phyloP scores from a whole-genome alignment of 225 moss, liverwort and hornwort species.

The Asterella californica region DNA sequence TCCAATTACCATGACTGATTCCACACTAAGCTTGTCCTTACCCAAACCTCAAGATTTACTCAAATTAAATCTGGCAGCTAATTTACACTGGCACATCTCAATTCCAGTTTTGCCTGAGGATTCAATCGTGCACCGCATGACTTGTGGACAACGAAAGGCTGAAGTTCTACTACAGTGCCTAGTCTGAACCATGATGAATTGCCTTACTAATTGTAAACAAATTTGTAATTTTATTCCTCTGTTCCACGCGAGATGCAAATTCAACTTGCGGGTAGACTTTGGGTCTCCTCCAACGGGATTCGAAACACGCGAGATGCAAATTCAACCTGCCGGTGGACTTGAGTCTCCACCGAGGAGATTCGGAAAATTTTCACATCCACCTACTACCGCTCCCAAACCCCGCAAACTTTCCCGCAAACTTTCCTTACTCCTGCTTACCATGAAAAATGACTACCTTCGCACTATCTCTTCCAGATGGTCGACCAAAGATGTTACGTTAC shows the following conservation, averaged over 20 bases:
- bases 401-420: neutral
- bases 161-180: neutral
- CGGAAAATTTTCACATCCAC: neutral
- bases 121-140: neutral
- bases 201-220: neutral
- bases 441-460: neutral
- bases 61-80: too few species aligned
- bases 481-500: neutral
- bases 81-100: neutral
- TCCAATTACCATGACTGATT: neutral
- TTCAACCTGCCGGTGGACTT: too few species aligned
- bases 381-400: neutral
- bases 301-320: too few species aligned
- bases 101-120: neutral
- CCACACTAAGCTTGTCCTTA: neutral
- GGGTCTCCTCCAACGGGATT: neutral
- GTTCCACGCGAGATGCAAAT: conserved; percentile 1
- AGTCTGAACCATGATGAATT: neutral
- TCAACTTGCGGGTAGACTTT: neutral
- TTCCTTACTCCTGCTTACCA: neutral
- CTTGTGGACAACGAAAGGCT: neutral
- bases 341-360: too few species aligned
- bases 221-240: conserved; percentile 4
- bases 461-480: conserved; percentile 1
- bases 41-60: too few species aligned